Evolutionary conservation across 2,329 filamentous ascomycete species (phyloP), one percentile per base, ranked within the genome.

Genomic region (Seiridium cupressi): DNA sequence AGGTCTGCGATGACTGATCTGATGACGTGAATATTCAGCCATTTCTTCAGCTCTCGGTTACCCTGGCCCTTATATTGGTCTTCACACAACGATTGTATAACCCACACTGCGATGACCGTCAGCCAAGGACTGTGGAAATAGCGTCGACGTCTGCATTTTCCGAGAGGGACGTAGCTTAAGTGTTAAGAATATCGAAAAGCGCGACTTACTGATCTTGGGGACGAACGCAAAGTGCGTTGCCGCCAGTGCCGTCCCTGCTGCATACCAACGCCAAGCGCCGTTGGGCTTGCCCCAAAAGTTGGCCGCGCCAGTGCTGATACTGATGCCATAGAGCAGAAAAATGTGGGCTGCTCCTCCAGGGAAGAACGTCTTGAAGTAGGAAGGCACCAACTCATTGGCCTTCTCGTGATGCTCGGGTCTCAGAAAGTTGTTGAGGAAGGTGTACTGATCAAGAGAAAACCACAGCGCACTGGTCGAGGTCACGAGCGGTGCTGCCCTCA

Each of bases 401-500:
- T 68, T 65, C 35, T 67, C 57, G 44, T 71, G 66, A 26, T 73
- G 64, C 36, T 68, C 63, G 10, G 68, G 63, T 6, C 63, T 66
- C 3, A 76, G 71, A 61, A 81, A 66, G 64, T 71, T 65, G 54
- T 67, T 63, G 46, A 81, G 73, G 68, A 81, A 80, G 55, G 75
- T 64, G 62, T 76, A 72, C 62, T 81, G 78, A 68, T 81, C 78
- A 46, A 71, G 70, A 11, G 79, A 76, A 70, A 74, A 81, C 64
- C 77, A 73, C 55, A 83, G 72, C 0, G 79, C 76, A 64, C 75
- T 74, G 2, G 79, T 80, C 3, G 79, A 78, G n/a, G 78, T 78
- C 63, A 82, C 63, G 32, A 83, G 69, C 0, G 81, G 81, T 1
- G 78, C 72, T 18, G 79, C 65, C 51, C 80, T 75, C 40, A 83